phyloP scores from a whole-genome alignment of 2,329 filamentous ascomycete genomes.

The Tolypocladium guangdongense region DNA sequence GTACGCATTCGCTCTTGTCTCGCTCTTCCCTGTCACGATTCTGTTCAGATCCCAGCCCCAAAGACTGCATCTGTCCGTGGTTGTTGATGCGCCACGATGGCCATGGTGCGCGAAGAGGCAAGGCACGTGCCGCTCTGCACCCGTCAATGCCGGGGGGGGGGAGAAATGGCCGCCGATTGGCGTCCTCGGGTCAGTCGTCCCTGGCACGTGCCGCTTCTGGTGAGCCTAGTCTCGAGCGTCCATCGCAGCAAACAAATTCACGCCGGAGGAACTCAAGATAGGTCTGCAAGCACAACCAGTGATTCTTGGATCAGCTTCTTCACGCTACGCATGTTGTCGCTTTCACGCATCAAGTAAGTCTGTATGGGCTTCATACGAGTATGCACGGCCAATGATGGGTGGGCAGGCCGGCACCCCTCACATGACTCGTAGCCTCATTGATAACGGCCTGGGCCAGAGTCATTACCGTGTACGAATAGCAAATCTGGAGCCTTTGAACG shows the following conservation, averaged over 20 bases:
- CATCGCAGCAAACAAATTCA: not conserved
- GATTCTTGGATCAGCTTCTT: not conserved
- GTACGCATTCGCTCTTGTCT: not conserved
- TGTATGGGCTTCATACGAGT: not conserved
- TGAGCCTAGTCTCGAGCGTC: not conserved
- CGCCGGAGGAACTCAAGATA: not conserved
- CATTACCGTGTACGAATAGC: not conserved
- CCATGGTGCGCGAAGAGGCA: not conserved
- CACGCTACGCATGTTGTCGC: not conserved
- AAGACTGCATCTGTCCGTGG: not conserved
- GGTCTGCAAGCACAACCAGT: not conserved
- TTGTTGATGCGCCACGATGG: not conserved
- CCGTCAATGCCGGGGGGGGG: not conserved
- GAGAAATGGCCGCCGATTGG: not conserved
- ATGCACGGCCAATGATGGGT: not conserved
- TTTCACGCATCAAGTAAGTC: too few species aligned
- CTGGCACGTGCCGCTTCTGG: conserved; percentile 1
- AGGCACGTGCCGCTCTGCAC: not conserved
- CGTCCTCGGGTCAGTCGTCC: not conserved
- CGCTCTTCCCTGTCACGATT: not conserved
- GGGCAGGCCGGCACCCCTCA: too few species aligned
- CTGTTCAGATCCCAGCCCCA: not conserved
- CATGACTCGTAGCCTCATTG: not conserved
- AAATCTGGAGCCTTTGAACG: too few species aligned
- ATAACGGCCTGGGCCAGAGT: not conserved